Evolutionary conservation across 1,284 basidiomycete genomes (phyloP).

Genomic region (Boletus subluridellus): DNA sequence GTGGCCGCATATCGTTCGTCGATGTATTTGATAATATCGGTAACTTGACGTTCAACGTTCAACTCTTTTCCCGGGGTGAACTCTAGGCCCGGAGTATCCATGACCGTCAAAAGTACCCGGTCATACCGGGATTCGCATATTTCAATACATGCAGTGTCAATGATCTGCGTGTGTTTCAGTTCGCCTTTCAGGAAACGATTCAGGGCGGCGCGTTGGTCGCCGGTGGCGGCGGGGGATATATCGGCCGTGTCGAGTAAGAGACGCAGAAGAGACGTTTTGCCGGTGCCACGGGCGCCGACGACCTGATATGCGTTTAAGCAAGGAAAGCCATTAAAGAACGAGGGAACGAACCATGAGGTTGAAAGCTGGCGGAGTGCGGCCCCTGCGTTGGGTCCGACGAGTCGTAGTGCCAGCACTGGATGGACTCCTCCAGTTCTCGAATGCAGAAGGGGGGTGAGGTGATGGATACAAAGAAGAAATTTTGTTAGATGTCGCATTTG

Average conservation of each 20-base stretch:
- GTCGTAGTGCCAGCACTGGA: slow-evolving; percentile 38
- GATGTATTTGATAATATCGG: slow-evolving; percentile 64
- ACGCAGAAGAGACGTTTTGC: slow-evolving; percentile 71
- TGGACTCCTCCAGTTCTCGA: slow-evolving; percentile 47
- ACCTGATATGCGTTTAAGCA: slow-evolving; percentile 45
- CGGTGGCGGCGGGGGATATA: slow-evolving; percentile 64
- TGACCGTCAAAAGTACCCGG: slow-evolving; percentile 67
- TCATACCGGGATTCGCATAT: slow-evolving; percentile 78
- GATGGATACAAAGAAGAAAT: slow-evolving; percentile 71
- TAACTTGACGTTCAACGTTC: slow-evolving; percentile 71
- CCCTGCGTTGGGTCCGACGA: slow-evolving; percentile 56
- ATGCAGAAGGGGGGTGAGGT: slow-evolving; percentile 52
- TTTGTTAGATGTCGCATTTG: slow-evolving; percentile 36
- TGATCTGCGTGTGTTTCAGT: slow-evolving; percentile 55
- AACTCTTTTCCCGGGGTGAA: slow-evolving; percentile 68
- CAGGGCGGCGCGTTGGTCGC: slow-evolving; percentile 62
- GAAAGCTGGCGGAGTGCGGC: slow-evolving; percentile 69
- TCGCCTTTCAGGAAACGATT: slow-evolving; percentile 57
- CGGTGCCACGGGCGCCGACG: slow-evolving; percentile 72
- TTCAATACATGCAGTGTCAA: slow-evolving; percentile 67
- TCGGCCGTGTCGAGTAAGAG: slow-evolving; percentile 73
- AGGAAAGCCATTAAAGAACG: neutral
- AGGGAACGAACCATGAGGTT: slow-evolving; percentile 65
- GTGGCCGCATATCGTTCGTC: slow-evolving; percentile 78
- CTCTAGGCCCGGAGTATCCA: slow-evolving; percentile 79